phyloP scores from a whole-genome alignment of 2,329 filamentous ascomycete species.

The Sclerotinia nivalis region DNA sequence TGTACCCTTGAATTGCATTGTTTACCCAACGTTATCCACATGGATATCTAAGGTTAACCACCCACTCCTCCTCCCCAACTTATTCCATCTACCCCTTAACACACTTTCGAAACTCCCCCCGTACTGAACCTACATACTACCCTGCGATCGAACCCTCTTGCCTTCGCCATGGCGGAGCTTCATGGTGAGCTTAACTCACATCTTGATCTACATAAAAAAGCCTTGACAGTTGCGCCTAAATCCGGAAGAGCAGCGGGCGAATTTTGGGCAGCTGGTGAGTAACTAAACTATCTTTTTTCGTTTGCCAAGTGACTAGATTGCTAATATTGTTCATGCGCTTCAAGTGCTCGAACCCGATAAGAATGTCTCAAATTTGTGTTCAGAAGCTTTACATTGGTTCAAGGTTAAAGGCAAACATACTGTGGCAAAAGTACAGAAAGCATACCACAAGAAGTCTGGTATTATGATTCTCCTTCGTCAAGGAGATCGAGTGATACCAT shows the following conservation, averaged over 20 bases:
- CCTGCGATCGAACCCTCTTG: background rate
- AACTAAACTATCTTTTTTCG: background rate
- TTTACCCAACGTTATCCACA: background rate
- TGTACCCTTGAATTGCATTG: background rate
- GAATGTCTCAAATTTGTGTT: background rate
- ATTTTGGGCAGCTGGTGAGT: conserved; percentile 19
- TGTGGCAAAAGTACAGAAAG: conserved; percentile 19
- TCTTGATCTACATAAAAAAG: conserved; percentile 6
- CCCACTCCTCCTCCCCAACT: background rate
- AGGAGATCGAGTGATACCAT: background rate
- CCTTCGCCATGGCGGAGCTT: conserved; percentile 8
- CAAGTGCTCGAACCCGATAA: conserved; percentile 7
- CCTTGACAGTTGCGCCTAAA: background rate
- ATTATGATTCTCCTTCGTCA: background rate
- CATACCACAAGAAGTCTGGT: conserved; percentile 2
- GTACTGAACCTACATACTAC: background rate
- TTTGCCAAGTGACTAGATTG: background rate
- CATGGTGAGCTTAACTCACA: background rate
- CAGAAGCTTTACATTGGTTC: conserved; percentile 20
- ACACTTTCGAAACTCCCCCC: too few relatives aligned
- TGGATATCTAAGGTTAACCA: background rate
- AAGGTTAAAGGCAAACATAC: conserved; percentile 22
- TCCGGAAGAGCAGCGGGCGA: background rate
- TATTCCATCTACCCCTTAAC: background rate
- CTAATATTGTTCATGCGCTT: background rate